phyloP scores from a whole-genome alignment of 2,329 filamentous ascomycete species.

The Onygena corvina region DNA sequence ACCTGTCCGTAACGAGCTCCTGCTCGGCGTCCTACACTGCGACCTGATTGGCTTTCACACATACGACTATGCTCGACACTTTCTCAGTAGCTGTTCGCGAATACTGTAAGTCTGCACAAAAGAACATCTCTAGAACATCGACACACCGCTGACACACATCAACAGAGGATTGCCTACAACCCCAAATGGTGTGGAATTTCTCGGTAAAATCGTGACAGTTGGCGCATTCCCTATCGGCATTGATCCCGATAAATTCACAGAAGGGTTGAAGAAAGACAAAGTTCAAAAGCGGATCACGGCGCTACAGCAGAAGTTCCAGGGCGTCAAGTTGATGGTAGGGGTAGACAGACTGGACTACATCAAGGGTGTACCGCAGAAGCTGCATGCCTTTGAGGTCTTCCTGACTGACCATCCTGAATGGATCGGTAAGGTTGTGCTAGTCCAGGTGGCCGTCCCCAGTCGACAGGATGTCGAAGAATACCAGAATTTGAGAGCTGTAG shows the following conservation, averaged over 20 bases:
- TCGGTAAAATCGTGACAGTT: slow-evolving; percentile 77
- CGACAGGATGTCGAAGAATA: slow-evolving; percentile 96
- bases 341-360: slow-evolving; percentile 97
- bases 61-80: slow-evolving; percentile 97
- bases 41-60: slow-evolving; percentile 97
- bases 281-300: slow-evolving; percentile 79
- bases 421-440: slow-evolving; percentile 93
- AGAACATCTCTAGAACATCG: too few species aligned
- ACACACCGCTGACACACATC: too few species aligned
- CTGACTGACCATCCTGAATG: slow-evolving; percentile 93
- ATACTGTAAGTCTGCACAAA: slow-evolving; percentile 58
- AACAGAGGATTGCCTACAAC: slow-evolving; percentile 51
- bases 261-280: slow-evolving; percentile 71
- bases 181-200: slow-evolving; percentile 84
- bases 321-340: slow-evolving; percentile 90
- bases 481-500: slow-evolving; percentile 85
- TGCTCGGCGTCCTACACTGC: slow-evolving; percentile 79
- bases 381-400: slow-evolving; percentile 93
- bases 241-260: slow-evolving; percentile 89
- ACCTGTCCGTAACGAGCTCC: slow-evolving; percentile 77
- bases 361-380: slow-evolving; percentile 95
- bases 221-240: slow-evolving; percentile 97
- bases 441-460: slow-evolving; percentile 90
- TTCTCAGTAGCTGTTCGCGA: slow-evolving; percentile 89
- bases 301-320: slow-evolving; percentile 81